Percentiles rank a stretch among this genome's conserved stretches.
These are phyloP conservation scores for Dichomitus squalens DNA, from an alignment of 1,284 basidiomycete genomes.

Conservation along the genomic window DNA sequence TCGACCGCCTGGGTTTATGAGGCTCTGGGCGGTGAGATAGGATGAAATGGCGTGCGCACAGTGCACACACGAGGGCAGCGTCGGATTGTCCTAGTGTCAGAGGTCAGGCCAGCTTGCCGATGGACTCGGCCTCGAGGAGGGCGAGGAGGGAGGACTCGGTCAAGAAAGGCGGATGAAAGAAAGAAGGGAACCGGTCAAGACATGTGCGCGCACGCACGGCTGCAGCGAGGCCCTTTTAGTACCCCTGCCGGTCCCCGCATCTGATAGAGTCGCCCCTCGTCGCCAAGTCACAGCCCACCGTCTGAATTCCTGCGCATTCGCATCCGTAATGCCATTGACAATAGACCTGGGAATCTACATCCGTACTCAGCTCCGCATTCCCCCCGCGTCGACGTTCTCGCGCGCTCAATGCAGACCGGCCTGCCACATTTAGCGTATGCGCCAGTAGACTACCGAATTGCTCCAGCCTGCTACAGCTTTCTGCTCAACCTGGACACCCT, in stretches of 20 bases:
- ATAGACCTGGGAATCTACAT: constrained; percentile 16
- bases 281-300: constrained; percentile 8
- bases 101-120: constrained; percentile 16
- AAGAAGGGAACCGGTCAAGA: constrained; percentile 9
- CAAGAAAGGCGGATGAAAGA: constrained; percentile 8
- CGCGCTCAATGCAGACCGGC: not conserved
- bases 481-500: constrained; percentile 71
- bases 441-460: constrained; percentile 77
- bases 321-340: constrained; percentile 9
- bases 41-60: constrained; percentile 12
- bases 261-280: constrained; percentile 14
- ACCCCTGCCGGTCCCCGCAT: constrained; percentile 6
- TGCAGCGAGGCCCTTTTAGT: constrained; percentile 16
- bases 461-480: constrained; percentile 62
- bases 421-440: constrained; percentile 43
- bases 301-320: not conserved
- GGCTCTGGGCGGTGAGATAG: constrained; percentile 11
- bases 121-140: constrained; percentile 17
- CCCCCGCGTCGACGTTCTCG: too few relatives aligned
- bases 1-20: constrained; percentile 14
- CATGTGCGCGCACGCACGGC: constrained; percentile 16
- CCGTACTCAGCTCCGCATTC: not conserved
- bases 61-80: constrained; percentile 12
- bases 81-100: constrained; percentile 1
- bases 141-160: constrained; percentile 8